Evolutionary conservation across 2,329 filamentous ascomycete genomes (phyloP).

Genomic region (Tetracladium maxilliforme): DNA sequence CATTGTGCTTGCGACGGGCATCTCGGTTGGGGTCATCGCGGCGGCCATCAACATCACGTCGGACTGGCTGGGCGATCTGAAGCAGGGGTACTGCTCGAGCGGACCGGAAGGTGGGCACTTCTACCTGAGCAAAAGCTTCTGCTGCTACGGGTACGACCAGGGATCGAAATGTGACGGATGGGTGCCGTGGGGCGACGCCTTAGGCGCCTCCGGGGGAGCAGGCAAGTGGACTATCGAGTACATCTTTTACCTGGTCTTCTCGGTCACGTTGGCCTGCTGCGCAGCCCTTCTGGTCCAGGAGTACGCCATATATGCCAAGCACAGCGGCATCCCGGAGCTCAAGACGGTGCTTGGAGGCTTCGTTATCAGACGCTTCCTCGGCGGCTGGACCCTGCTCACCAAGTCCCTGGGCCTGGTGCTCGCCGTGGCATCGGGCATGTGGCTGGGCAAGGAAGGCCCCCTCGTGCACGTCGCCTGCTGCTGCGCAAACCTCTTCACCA

Average conservation of each 20-base stretch:
- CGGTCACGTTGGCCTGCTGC: conserved; percentile 63
- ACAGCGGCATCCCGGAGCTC: conserved; percentile 94
- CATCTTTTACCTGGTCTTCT: conserved; percentile 72
- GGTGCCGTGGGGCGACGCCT: conserved; percentile 67
- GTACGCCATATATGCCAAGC: conserved; percentile 78
- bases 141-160: conserved; percentile 83
- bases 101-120: conserved; percentile 70
- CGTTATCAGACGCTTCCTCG: conserved; percentile 76
- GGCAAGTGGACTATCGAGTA: conserved; percentile 79
- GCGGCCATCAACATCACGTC: conserved; percentile 81
- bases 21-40: conserved; percentile 71
- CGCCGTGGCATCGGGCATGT: conserved; percentile 85
- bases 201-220: conserved; percentile 48
- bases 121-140: conserved; percentile 83
- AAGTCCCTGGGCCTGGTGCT: conserved; percentile 85
- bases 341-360: conserved; percentile 93
- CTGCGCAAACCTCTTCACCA: conserved; percentile 88
- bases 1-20: conserved; percentile 70
- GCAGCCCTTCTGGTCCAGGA: conserved; percentile 70
- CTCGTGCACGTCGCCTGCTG: conserved; percentile 94
- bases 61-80: conserved; percentile 87
- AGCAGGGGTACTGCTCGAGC: conserved; percentile 73
- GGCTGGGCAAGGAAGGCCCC: conserved; percentile 92
- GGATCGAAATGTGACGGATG: conserved; percentile 73
- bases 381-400: conserved; percentile 74